Evolutionary conservation across 2,329 filamentous ascomycete genomes (phyloP).

Genomic region (Phaeosphaeriaceae sp.): DNA sequence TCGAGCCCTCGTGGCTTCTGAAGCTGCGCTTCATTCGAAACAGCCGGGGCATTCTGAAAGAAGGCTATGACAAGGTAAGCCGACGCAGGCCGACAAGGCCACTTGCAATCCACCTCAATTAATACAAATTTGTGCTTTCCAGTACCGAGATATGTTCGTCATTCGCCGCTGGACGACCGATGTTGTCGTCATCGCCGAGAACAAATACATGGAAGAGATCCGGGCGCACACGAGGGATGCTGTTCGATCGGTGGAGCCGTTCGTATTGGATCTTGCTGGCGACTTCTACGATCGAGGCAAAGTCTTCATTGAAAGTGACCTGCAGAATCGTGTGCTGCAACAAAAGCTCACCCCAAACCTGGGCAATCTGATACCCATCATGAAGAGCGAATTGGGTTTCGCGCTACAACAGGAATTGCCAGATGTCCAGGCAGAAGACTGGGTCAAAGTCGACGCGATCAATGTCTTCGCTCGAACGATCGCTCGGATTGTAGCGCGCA

Average conservation of each 20-base stretch:
- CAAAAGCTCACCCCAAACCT: background rate
- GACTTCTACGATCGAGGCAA: background rate
- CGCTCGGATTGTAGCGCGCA: background rate
- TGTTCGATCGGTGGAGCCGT: background rate
- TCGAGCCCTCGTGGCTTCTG: no score
- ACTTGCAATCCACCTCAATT: no score
- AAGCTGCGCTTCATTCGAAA: no score
- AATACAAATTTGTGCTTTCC: no score
- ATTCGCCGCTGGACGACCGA: no score
- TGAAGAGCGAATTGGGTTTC: background rate
- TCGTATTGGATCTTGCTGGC: background rate
- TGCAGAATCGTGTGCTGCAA: background rate
- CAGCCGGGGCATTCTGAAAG: no score
- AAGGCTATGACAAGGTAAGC: no score
- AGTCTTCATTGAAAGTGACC: background rate
- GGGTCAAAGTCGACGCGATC: no score
- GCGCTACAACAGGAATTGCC: background rate
- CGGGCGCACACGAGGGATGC: background rate
- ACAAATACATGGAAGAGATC: background rate
- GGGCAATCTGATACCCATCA: background rate
- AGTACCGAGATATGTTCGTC: no score
- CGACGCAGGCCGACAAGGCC: no score
- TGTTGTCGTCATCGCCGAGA: background rate
- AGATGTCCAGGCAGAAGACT: background rate
- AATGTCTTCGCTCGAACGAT: background rate